These are phyloP conservation scores for Tolypocladium tundrense DNA, from an alignment of 2,329 filamentous ascomycete genomes.

Conservation along the genomic window DNA sequence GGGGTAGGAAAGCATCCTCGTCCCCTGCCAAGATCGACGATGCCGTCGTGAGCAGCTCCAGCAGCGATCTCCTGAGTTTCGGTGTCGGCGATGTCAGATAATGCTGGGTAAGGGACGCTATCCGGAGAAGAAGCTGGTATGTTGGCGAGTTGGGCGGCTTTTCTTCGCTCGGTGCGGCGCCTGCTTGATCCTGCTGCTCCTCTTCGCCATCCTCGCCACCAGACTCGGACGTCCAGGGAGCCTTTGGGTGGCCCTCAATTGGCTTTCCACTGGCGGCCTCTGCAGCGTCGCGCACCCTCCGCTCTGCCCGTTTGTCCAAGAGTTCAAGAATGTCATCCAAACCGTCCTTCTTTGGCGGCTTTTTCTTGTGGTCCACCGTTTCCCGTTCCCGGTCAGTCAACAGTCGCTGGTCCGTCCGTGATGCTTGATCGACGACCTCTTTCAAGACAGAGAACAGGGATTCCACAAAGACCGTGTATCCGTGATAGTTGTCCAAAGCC, in stretches of 20 bases:
- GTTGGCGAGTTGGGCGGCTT: constrained; percentile 63
- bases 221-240: constrained; percentile 26
- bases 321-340: constrained; percentile 41
- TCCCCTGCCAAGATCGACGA: constrained; percentile 62
- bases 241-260: constrained; percentile 18
- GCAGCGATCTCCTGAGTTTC: constrained; percentile 64
- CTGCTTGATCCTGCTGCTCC: constrained; percentile 22
- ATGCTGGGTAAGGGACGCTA: constrained; percentile 76
- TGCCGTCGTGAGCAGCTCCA: constrained; percentile 66
- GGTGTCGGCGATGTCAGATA: constrained; percentile 82
- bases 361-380: constrained; percentile 32
- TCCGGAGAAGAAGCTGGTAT: constrained; percentile 70
- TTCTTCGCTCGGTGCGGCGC: constrained; percentile 29
- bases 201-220: constrained; percentile 22
- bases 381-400: constrained; percentile 28
- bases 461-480: constrained; percentile 79
- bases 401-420: constrained; percentile 44
- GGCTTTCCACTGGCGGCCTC: constrained; percentile 21
- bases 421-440: constrained; percentile 74
- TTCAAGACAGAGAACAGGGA: constrained; percentile 73
- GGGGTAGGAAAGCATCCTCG: constrained; percentile 74
- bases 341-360: constrained; percentile 17
- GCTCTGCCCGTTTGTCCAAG: constrained; percentile 45
- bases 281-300: constrained; percentile 21
- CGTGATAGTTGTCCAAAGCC: constrained; percentile 89